Percentiles rank a stretch among this genome's conserved stretches.
phyloP scores from a whole-genome alignment of 2,329 filamentous ascomycete genomes.

The Venturia aucupariae region DNA sequence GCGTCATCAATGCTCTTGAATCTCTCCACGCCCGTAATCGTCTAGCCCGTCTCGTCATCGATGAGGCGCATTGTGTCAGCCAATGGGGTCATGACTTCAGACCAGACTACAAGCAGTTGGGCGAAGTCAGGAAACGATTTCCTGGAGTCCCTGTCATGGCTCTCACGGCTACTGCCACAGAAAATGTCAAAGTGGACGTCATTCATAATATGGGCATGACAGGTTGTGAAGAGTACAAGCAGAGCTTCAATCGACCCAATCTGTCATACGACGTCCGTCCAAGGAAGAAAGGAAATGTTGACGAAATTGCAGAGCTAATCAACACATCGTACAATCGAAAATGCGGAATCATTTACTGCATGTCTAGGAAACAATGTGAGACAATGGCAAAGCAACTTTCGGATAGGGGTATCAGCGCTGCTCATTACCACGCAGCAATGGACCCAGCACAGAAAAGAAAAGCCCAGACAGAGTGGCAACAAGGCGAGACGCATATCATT shows the following conservation, averaged over 20 bases:
- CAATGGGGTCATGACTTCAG: conserved; percentile 99
- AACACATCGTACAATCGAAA: conserved; percentile 57
- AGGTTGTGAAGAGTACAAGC: conserved; percentile 68
- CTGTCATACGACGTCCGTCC: conserved; percentile 74
- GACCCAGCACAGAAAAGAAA: conserved; percentile 55
- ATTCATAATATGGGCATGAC: conserved; percentile 83
- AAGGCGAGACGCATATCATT: conserved; percentile 71
- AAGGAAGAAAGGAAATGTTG: conserved; percentile 52
- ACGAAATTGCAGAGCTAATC: conserved; percentile 57
- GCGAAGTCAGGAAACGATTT: conserved; percentile 62
- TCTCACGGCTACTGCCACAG: conserved; percentile 87
- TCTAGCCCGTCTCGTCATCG: conserved; percentile 86
- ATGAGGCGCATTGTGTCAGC: conserved; percentile 98
- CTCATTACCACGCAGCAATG: conserved; percentile 82
- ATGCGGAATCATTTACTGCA: conserved; percentile 87
- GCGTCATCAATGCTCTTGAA: conserved; percentile 57
- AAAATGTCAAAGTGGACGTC: conserved; percentile 85
- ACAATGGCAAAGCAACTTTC: conserved; percentile 63
- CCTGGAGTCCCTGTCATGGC: conserved; percentile 84
- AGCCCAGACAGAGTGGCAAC: conserved; percentile 77
- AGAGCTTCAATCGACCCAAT: conserved; percentile 97
- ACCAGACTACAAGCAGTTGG: conserved; percentile 85
- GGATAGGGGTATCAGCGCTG: conserved; percentile 57
- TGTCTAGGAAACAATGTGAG: conserved; percentile 78
- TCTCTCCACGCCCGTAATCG: conserved; percentile 59